A percentile compares a stretch with the other conserved stretches of the same genome.
These are phyloP conservation scores for Sugiyamaella smithiae DNA, from an alignment of 805 yeast species.

Conservation along the genomic window DNA sequence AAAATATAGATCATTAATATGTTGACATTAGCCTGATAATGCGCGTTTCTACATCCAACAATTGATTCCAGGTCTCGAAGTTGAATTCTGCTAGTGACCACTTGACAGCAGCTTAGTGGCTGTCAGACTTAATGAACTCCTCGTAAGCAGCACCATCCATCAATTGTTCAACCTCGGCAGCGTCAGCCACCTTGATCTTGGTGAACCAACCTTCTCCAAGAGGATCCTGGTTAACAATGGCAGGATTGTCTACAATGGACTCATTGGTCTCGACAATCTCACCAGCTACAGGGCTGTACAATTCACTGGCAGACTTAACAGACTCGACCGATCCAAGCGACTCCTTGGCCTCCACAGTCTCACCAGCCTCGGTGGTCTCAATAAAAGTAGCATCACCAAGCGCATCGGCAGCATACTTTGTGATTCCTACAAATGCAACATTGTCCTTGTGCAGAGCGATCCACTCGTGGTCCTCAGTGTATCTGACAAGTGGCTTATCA, in stretches of 20 bases:
- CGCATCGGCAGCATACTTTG: slow-evolving; percentile 93
- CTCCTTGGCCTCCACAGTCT: slow-evolving; percentile 64
- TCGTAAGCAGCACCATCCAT: slow-evolving; percentile 34
- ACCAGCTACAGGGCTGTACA: slow-evolving; percentile 84
- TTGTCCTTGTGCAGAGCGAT: slow-evolving; percentile 81
- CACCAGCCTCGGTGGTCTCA: slow-evolving; percentile 79
- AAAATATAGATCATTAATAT: too few relatives aligned
- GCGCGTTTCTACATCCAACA: too few relatives aligned
- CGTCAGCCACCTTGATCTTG: slow-evolving; percentile 58
- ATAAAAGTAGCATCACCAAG: slow-evolving; percentile 95
- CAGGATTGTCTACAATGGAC: slow-evolving; percentile 64
- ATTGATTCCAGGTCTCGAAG: too few relatives aligned
- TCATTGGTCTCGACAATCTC: slow-evolving; percentile 70
- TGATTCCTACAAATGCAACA: slow-evolving; percentile 77
- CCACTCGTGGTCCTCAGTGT: slow-evolving; percentile 95
- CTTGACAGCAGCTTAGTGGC: too few relatives aligned
- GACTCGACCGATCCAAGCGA: slow-evolving; percentile 90
- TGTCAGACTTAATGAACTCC: slow-evolving; percentile 29
- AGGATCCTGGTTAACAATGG: slow-evolving; percentile 81
- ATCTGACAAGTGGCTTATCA: slow-evolving; percentile 37
- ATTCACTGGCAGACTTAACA: slow-evolving; percentile 91
- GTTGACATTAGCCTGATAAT: too few relatives aligned
- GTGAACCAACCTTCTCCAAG: slow-evolving; percentile 94
- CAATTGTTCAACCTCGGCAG: slow-evolving; percentile 32
- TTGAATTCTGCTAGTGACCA: too few relatives aligned